These are phyloP conservation scores for Ophiostoma ips DNA, from an alignment of 2,329 filamentous ascomycete genomes.

Conservation along the genomic window DNA sequence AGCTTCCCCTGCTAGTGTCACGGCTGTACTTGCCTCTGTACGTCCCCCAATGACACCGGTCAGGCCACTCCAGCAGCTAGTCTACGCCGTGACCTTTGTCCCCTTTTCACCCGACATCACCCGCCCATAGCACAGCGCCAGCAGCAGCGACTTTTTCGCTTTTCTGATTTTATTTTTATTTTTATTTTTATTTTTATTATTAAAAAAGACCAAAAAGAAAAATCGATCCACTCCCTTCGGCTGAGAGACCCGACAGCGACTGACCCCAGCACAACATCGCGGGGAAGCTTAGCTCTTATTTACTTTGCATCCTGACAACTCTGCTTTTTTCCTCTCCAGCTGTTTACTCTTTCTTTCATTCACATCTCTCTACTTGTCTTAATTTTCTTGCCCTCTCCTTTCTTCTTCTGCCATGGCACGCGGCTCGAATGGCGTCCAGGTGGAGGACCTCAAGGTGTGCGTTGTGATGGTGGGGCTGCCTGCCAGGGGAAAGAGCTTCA, in stretches of 20 bases:
- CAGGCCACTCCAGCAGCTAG: background rate
- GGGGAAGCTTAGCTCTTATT: background rate
- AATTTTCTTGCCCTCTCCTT: background rate
- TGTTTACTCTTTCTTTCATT: background rate
- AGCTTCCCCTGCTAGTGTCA: background rate
- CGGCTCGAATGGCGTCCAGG: conserved; percentile 60
- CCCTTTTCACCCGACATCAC: conserved; percentile 1
- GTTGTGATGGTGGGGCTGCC: conserved; percentile 98
- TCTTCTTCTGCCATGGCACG: conserved; percentile 9
- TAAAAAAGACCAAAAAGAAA: background rate
- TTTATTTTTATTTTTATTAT: background rate
- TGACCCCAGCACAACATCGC: background rate
- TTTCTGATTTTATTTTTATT: background rate
- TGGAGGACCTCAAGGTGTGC: conserved; percentile 91
- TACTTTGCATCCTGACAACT: background rate
- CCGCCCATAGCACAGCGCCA: background rate
- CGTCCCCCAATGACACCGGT: background rate
- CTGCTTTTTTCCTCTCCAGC: no score
- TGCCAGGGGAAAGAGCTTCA: conserved; percentile 90
- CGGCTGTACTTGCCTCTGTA: background rate
- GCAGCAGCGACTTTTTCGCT: background rate
- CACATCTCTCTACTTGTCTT: background rate
- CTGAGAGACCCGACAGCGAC: conserved; percentile 1
- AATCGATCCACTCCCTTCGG: background rate
- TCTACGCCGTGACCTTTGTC: background rate